A percentile compares a stretch with the other conserved stretches of the same genome.
Conservation (phyloP, 352 stramenopile species). For the Pythium aphanidermatum region DNA sequence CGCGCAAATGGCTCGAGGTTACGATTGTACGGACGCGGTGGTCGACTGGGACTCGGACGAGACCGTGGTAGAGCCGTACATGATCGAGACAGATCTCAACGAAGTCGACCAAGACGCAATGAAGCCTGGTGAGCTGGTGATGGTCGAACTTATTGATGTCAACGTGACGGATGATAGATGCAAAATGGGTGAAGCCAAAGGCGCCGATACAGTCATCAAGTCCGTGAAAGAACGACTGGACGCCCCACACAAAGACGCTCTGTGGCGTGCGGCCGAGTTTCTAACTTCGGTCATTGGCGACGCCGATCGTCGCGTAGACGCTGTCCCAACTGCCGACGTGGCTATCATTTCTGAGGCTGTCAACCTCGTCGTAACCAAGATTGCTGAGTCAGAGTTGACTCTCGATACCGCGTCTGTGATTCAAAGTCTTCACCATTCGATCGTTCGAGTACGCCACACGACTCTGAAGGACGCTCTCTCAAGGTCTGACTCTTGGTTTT, state of each 20-base stretch:
- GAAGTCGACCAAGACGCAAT: neutral
- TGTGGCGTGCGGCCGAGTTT: too few relatives aligned
- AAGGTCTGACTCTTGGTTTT: conserved; percentile 1
- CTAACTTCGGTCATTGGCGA: too few relatives aligned
- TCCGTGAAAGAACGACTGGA: too few relatives aligned
- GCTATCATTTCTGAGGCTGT: too few relatives aligned
- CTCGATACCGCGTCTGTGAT: neutral
- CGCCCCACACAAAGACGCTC: too few relatives aligned
- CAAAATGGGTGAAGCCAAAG: too few relatives aligned
- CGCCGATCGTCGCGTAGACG: too few relatives aligned
- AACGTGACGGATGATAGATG: too few relatives aligned
- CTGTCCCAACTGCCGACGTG: too few relatives aligned
- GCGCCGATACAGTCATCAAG: too few relatives aligned
- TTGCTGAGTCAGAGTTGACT: neutral
- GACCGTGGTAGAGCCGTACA: neutral
- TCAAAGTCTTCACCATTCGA: conserved; percentile 3
- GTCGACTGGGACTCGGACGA: conserved; percentile 5
- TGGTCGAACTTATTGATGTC: neutral
- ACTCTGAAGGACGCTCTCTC: neutral
- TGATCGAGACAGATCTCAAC: neutral
- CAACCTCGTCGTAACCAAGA: too few relatives aligned
- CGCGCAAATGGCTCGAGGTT: too few relatives aligned
- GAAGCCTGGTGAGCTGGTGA: neutral
- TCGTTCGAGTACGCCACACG: neutral
- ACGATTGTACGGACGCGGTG: neutral